These are phyloP conservation scores for Colletotrichum sp. DNA, from an alignment of 2,329 filamentous ascomycete genomes.

Conservation along the genomic window DNA sequence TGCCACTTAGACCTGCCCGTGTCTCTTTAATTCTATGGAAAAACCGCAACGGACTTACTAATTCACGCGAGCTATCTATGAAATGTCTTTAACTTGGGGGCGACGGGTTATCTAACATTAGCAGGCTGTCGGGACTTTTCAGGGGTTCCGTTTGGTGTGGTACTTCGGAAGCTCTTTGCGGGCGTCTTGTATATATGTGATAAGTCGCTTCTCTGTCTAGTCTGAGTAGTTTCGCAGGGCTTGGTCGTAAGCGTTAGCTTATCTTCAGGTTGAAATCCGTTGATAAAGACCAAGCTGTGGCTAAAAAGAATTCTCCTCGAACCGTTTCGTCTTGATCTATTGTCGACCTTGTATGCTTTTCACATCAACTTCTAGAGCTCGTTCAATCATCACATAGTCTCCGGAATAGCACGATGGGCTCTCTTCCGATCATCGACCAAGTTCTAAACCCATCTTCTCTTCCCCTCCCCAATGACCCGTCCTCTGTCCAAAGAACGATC, in stretches of 20 bases:
- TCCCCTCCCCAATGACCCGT: slow-evolving; percentile 10
- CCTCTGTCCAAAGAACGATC: slow-evolving; percentile 29
- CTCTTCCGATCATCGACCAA: neutral
- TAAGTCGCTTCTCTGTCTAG: neutral
- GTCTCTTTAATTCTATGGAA: neutral
- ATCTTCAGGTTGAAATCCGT: neutral
- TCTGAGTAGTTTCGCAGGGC: neutral
- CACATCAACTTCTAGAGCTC: neutral
- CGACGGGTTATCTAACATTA: neutral
- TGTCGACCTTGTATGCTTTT: neutral
- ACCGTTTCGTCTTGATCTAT: neutral
- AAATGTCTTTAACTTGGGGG: fast-evolving
- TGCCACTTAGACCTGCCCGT: neutral
- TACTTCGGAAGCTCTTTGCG: neutral
- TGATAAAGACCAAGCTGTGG: neutral
- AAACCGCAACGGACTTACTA: neutral
- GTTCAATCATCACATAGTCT: neutral
- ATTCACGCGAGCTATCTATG: neutral
- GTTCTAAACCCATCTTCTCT: slow-evolving; percentile 3
- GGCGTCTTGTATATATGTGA: neutral
- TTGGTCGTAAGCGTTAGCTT: neutral
- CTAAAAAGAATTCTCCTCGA: neutral
- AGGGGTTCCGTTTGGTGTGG: neutral
- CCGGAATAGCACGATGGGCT: neutral
- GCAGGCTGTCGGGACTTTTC: neutral